These are phyloP conservation scores for Saccharomyces hybrid DNA, from an alignment of 1,139 yeast genomes.

Conservation along the genomic window DNA sequence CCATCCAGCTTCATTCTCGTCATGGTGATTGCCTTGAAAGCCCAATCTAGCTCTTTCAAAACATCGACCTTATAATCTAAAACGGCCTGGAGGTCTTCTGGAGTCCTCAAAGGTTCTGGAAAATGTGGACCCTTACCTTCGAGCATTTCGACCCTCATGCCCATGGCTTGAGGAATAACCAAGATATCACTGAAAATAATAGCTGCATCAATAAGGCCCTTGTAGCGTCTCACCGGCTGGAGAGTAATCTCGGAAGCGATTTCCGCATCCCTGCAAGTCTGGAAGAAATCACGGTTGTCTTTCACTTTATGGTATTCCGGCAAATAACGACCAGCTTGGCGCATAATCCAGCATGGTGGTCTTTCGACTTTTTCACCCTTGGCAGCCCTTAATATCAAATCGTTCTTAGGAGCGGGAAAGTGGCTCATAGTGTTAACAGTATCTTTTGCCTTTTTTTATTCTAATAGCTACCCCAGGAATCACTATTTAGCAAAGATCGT, in stretches of 20 bases:
- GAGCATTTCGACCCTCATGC: constrained; percentile 87
- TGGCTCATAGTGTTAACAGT: not conserved
- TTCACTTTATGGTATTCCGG: constrained; percentile 91
- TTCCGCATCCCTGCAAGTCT: constrained; percentile 88
- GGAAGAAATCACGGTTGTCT: constrained; percentile 82
- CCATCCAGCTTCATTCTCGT: constrained; percentile 81
- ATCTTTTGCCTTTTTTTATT: not conserved
- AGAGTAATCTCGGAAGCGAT: constrained; percentile 89
- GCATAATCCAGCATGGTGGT: constrained; percentile 97
- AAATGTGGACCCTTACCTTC: constrained; percentile 95
- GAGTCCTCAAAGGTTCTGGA: constrained; percentile 74
- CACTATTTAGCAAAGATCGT: not conserved
- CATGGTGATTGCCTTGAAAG: constrained; percentile 80
- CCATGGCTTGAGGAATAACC: constrained; percentile 98
- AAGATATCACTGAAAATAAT: constrained; percentile 91
- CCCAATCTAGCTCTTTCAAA: constrained; percentile 78
- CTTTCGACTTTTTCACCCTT: constrained; percentile 80
- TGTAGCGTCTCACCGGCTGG: constrained; percentile 86
- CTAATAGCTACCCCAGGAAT: not conserved
- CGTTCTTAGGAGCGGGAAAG: constrained; percentile 76
- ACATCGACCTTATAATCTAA: constrained; percentile 62
- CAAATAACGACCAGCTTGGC: constrained; percentile 50
- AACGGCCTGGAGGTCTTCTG: constrained; percentile 51
- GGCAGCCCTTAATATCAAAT: constrained; percentile 85
- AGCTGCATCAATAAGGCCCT: constrained; percentile 90